Conservation (phyloP, 1,284 basidiomycete species). For the Cryptococcus sp. region DNA sequence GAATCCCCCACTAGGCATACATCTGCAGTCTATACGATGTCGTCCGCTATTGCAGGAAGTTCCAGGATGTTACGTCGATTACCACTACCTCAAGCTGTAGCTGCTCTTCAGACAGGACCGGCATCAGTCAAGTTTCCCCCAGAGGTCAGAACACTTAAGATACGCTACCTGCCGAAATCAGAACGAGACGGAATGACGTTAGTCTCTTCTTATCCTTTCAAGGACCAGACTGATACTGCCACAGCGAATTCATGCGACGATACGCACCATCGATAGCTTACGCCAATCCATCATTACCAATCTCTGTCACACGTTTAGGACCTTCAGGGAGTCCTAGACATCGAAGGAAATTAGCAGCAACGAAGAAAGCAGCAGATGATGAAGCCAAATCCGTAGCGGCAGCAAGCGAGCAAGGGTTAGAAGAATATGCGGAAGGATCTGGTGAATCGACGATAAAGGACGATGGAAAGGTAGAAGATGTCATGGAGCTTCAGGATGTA, state of each 20-base stretch:
- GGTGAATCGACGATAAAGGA: no score
- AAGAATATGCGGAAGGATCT: no score
- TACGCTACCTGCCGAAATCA: neutral
- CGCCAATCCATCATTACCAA: constrained; percentile 32
- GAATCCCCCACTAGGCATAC: no score
- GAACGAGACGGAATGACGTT: neutral
- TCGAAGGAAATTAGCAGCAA: neutral
- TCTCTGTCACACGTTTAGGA: constrained; percentile 13
- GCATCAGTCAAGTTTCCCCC: neutral
- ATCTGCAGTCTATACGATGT: neutral
- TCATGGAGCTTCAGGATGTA: no score
- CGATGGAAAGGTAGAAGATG: no score
- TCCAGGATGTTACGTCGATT: neutral
- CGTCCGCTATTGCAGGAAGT: neutral
- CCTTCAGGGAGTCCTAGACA: neutral
- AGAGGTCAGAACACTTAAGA: neutral
- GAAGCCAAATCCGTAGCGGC: no score
- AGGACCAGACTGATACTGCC: neutral
- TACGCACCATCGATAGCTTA: constrained; percentile 38
- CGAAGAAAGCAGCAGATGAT: constrained; percentile 7
- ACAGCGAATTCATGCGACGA: constrained; percentile 32
- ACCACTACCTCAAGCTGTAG: neutral
- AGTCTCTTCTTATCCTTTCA: neutral
- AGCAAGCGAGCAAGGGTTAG: no score
- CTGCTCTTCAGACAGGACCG: neutral